Percentiles rank a stretch among this genome's conserved stretches.
Conservation (phyloP, 2,329 filamentous ascomycete species). For the Escovopsis sp. region DNA sequence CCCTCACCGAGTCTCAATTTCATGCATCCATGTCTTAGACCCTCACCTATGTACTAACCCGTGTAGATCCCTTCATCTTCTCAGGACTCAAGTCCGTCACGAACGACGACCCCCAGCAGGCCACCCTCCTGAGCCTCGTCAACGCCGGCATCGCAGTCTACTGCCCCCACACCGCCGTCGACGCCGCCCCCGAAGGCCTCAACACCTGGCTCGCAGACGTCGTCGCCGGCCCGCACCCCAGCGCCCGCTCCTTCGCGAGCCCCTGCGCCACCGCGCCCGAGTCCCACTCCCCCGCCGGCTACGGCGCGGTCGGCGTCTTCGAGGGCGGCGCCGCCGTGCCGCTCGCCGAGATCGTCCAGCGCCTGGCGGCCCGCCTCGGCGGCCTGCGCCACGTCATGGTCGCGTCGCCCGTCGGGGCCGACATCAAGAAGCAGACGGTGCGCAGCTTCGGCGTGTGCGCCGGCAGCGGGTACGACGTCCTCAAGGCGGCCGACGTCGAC, state of each 20-base stretch:
- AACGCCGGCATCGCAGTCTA: constrained; percentile 89
- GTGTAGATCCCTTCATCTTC: constrained; percentile 87
- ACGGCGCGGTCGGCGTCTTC: constrained; percentile 36
- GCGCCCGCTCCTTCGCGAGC: constrained; percentile 28
- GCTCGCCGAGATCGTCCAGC: constrained; percentile 30
- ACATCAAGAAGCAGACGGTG: constrained; percentile 30
- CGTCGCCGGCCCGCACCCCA: constrained; percentile 42
- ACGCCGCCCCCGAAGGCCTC: constrained; percentile 70
- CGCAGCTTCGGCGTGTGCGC: constrained; percentile 73
- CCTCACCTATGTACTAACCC: background rate
- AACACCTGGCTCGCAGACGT: constrained; percentile 92
- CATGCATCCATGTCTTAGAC: too few species aligned
- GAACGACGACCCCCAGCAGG: constrained; percentile 71
- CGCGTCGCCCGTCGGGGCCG: constrained; percentile 34
- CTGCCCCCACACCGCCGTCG: constrained; percentile 87
- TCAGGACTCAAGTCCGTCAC: constrained; percentile 80
- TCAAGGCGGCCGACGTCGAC: constrained; percentile 58
- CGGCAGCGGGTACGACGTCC: constrained; percentile 67
- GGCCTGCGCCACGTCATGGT: constrained; percentile 42
- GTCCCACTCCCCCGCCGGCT: constrained; percentile 34
- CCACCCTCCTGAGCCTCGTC: constrained; percentile 65
- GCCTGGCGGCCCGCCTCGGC: constrained; percentile 52
- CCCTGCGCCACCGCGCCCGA: constrained; percentile 28
- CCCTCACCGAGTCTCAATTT: background rate
- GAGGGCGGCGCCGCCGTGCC: constrained; percentile 16